Evolutionary conservation across 129 eudicot genomes (phyloP), one percentile per base, ranked within the genome.

Genomic region (Deinandra increscens): DNA sequence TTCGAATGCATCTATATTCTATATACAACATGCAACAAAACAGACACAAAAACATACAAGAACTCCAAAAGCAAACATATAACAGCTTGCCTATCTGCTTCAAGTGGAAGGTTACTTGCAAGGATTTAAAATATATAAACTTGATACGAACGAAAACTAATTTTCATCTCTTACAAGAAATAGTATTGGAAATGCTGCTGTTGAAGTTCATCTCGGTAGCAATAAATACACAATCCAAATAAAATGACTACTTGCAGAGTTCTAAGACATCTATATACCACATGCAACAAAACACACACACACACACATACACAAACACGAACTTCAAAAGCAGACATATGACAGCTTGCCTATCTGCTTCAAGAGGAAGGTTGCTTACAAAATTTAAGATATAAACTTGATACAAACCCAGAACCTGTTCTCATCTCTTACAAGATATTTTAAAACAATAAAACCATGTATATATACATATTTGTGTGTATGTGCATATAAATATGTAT

Each of bases 291-390:
- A 7, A 39, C 0, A 43, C 48, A 11, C 14, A 6, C 5, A 26
- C 31, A 26, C 3, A 26, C 1, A 55, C 34, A 55, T 6, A 23
- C 15, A 7, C 33, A 53, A 9, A 51, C 31, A 19, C 0, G 20
- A 19, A 53, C 17, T 66, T 43, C 42, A 22, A 66, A 66, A 31
- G 66, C 11, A 60, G 39, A 64, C 54, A 42, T 20, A 66, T 17
- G 12, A 66, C 14, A 23, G 60, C 60, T 20, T 8, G 60, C 7
- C 14, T 53, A 9, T 53, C 60, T 53, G 60, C 60, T 55, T 55
- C 36, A 55, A 23, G 8, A 10, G 17, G 59, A 23, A 55, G 33
- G 9, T 11, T 55, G 23, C 36, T 22, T 4, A 10, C 36, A 4
- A 10, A 1, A 9, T 55, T 46, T 22, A 10, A 1, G 3, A 22